These are phyloP conservation scores for Fusarium hainanense DNA, from an alignment of 2,329 filamentous ascomycete genomes.

Conservation along the genomic window DNA sequence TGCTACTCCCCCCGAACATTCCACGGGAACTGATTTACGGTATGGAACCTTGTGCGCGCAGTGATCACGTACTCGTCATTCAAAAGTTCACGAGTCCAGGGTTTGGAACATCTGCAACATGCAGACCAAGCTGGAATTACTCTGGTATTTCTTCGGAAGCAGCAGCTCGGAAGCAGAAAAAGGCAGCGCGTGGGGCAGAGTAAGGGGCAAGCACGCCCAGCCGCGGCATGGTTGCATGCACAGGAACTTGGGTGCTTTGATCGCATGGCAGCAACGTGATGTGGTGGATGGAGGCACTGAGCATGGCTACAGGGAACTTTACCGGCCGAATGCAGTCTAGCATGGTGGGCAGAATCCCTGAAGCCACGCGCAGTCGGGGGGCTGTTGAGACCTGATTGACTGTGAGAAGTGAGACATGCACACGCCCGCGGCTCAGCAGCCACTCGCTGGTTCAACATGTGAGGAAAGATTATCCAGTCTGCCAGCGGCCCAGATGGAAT, in stretches of 20 bases:
- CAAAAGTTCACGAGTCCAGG: background rate
- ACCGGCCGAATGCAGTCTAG: constrained; percentile 44
- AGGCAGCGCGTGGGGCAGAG: constrained; percentile 35
- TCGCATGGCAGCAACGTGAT: constrained; percentile 50
- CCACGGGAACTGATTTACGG: background rate
- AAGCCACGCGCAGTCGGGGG: constrained; percentile 52
- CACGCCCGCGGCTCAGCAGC: constrained; percentile 29
- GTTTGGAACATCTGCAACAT: constrained; percentile 1
- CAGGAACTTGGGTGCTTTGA: constrained; percentile 37
- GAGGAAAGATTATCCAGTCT: constrained; percentile 9
- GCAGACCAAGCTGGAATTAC: constrained; percentile 11
- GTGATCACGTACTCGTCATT: background rate
- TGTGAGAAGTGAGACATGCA: constrained; percentile 24
- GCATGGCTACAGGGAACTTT: constrained; percentile 45
- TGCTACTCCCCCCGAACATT: constrained; percentile 3
- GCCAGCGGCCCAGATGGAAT: constrained; percentile 20
- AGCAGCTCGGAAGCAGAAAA: constrained; percentile 25
- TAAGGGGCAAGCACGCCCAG: constrained; percentile 31
- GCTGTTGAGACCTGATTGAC: constrained; percentile 33
- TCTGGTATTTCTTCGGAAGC: constrained; percentile 25
- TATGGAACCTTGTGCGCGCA: constrained; percentile 2
- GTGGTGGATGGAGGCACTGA: constrained; percentile 42
- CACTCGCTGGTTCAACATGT: constrained; percentile 24
- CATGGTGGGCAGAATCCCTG: constrained; percentile 47
- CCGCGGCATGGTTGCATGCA: constrained; percentile 38